Evolutionary conservation across 352 stramenopile species (phyloP), one percentile per base, ranked within the genome.

Genomic region (Pythium coloratum): DNA sequence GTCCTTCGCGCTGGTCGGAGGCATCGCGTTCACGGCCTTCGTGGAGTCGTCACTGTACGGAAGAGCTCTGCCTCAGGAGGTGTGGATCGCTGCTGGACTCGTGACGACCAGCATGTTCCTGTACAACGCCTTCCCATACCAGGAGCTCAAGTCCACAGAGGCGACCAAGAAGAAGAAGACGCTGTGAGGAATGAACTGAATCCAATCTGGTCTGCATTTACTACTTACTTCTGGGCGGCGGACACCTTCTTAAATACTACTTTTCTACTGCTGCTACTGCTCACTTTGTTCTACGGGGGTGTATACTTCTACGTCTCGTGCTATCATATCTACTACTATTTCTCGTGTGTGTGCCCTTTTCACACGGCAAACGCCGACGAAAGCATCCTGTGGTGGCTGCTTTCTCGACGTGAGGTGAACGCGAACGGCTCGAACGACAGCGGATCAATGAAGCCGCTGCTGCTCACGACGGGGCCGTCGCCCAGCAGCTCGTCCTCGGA

Each of bases 1-100:
- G 71, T 93, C 86, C 5, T 97, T 96, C 55, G 84, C 89, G 13
- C 71, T 97, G 40, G 91, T 97, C 54, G 86, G 84, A 36, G 90
- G 90, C 40, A 97, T 97, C 59, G 76, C 91, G 30, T 89, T 96
- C 67, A 96, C 90, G 38, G 90, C 88, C 26, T 76, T 92, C 51
- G 76, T 90, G 38, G 87, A 97, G 69, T 87, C 80, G 57, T 78
- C 73, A 59, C 69, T 94, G 32, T 93, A 96, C 64, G 78, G 76
- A 51, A 66, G 72, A 13, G 76, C 86, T 33, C 76, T 94, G 24
- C 77, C 86, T 0, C 58, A 68, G 3, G 76, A 92, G 32, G 82
- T 93, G 20, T 92, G 80, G 64, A 67, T 94, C n/a, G 81, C 86
- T 7, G 84, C 86, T 6, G 78, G 49, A 20, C 83, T 94, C 38